phyloP scores from a whole-genome alignment of 805 yeast genomes.

The Blastobotrys robertii region DNA sequence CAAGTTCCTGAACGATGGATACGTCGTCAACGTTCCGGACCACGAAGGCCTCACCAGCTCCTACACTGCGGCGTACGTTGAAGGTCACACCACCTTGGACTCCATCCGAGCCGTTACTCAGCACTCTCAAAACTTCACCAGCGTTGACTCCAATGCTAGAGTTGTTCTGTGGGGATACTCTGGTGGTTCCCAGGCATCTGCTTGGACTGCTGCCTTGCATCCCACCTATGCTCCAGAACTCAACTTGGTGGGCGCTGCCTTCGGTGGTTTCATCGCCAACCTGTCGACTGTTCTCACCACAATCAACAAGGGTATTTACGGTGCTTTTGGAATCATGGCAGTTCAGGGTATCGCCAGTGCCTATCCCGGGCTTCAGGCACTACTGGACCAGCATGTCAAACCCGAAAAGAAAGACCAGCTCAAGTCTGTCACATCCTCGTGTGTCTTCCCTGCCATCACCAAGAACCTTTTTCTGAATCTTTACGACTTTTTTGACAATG shows the following conservation, averaged over 20 bases:
- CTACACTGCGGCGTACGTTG: slow-evolving; percentile 20
- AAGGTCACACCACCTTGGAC: slow-evolving; percentile 21
- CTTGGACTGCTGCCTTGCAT: slow-evolving; percentile 20
- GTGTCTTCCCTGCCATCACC: slow-evolving; percentile 12
- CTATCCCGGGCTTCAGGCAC: slow-evolving; percentile 17
- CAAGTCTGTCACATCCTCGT: slow-evolving; percentile 10
- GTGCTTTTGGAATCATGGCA: slow-evolving; percentile 21
- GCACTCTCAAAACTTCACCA: slow-evolving; percentile 17
- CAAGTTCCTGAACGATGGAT: slow-evolving; percentile 12
- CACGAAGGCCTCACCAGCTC: slow-evolving; percentile 24
- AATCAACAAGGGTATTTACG: slow-evolving; percentile 16
- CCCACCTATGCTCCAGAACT: slow-evolving; percentile 20
- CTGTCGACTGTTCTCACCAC: slow-evolving; percentile 9
- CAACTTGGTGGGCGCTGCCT: slow-evolving; percentile 18
- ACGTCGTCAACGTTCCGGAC: slow-evolving; percentile 18
- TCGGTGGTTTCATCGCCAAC: slow-evolving; percentile 21
- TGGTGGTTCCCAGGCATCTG: slow-evolving; percentile 20
- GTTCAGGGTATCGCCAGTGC: slow-evolving; percentile 21
- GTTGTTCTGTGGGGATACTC: slow-evolving; percentile 20
- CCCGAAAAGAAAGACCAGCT: slow-evolving; percentile 10
- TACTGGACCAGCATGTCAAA: slow-evolving; percentile 4
- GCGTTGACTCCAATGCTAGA: slow-evolving; percentile 24
- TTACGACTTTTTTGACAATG: slow-evolving; percentile 13
- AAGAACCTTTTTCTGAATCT: slow-evolving; percentile 12
- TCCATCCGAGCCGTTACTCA: slow-evolving; percentile 18